Evolutionary conservation across 768 basidiomycete genomes (phyloP).

Genomic region (Rhodotorula sphaerocarpa): DNA sequence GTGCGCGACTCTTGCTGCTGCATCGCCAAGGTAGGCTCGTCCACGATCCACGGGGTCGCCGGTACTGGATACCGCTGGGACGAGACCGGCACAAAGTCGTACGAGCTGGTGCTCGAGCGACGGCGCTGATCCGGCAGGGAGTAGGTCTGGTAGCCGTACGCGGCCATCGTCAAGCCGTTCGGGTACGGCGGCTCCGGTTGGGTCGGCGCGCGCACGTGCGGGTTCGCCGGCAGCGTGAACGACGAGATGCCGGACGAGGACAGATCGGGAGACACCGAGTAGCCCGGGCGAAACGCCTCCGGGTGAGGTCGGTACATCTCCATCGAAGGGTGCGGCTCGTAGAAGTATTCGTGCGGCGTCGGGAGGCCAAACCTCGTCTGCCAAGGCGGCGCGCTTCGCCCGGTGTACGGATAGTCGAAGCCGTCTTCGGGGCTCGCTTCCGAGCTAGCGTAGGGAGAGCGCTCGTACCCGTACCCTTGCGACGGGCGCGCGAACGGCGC

Average conservation of each 20-base stretch:
- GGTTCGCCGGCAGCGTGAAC: neutral
- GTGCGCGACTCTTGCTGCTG: neutral
- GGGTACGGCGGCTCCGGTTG: neutral
- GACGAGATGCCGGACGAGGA: neutral
- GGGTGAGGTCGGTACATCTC: neutral
- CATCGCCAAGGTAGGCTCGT: too few species aligned
- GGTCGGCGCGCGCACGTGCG: neutral
- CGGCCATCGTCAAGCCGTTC: neutral
- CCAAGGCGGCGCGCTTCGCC: conserved; percentile 24
- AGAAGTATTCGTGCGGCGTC: too few species aligned
- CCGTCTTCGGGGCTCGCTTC: too few species aligned
- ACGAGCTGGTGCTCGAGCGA: neutral
- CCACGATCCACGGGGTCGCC: too few species aligned
- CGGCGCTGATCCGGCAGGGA: neutral
- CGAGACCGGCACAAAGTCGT: neutral
- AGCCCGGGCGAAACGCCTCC: neutral
- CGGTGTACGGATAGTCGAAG: too few species aligned
- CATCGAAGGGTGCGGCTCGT: neutral
- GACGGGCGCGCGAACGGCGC: conserved; percentile 9
- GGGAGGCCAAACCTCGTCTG: conserved; percentile 19
- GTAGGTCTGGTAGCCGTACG: neutral
- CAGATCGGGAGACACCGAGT: neutral
- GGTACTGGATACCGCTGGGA: too few species aligned
- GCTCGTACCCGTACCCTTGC: too few species aligned
- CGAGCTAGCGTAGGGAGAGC: too few species aligned